Conservation (phyloP, 2,329 filamentous ascomycete genomes). For the Neofusicoccum kwambonambiense region DNA sequence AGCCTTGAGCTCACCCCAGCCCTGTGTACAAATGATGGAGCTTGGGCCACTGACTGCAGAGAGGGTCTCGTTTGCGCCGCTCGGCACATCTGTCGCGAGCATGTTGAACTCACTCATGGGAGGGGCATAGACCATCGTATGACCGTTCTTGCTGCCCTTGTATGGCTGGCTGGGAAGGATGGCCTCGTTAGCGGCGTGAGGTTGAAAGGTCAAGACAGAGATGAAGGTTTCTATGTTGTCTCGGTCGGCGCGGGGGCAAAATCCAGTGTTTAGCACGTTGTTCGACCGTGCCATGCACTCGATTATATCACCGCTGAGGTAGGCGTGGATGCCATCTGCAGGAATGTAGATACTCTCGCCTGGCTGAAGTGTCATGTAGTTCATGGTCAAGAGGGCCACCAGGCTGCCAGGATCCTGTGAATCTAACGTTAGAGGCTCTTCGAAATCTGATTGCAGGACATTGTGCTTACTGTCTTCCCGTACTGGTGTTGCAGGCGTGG, state of each 20-base stretch:
- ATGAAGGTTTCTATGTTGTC: constrained; percentile 65
- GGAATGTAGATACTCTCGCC: constrained; percentile 70
- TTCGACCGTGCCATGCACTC: constrained; percentile 77
- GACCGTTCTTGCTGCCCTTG: constrained; percentile 67
- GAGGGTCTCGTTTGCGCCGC: constrained; percentile 57
- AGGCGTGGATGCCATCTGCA: constrained; percentile 72
- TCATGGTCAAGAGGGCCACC: constrained; percentile 72
- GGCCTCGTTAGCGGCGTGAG: constrained; percentile 64
- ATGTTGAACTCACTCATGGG: constrained; percentile 73
- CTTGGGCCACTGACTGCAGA: constrained; percentile 75
- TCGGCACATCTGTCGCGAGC: constrained; percentile 57
- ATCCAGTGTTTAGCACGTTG: constrained; percentile 73
- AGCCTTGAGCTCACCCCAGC: constrained; percentile 65
- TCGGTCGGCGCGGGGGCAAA: constrained; percentile 66
- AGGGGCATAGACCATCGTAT: constrained; percentile 63
- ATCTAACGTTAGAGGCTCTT: neutral
- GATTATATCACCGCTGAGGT: constrained; percentile 70
- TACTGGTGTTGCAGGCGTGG: constrained; percentile 66
- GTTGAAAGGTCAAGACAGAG: constrained; percentile 61
- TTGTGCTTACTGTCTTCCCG: constrained; percentile 36
- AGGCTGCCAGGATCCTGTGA: constrained; percentile 62
- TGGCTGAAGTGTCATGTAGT: constrained; percentile 64
- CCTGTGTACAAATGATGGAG: constrained; percentile 86
- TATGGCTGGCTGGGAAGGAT: constrained; percentile 80
- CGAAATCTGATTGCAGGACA: too few species aligned